Base-by-base conservation (phyloP, 331 rosid genomes). In the Rhamnella rubrinervis region DNA sequence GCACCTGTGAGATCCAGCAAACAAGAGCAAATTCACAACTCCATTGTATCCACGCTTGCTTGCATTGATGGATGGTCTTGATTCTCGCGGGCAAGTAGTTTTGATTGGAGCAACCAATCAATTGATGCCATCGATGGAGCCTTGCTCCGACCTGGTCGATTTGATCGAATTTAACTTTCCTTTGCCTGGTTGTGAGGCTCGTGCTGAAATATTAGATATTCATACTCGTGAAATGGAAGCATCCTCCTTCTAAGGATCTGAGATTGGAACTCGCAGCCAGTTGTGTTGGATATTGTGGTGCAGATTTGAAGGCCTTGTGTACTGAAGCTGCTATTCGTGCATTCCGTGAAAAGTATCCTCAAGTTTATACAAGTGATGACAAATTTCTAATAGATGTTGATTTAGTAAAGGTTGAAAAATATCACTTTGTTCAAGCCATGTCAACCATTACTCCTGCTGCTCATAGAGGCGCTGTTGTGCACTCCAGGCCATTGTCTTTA, bases 11-110 rank as follows among this genome's bases (percentile, higher is more conserved):
- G 98, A 73, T 95, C 98, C 67, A 95, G 98, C 84, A 95, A 95
- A 84, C 96, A 89, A 77, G 98, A 95, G 72, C 98, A 95, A 80
- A 95, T 95, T 80, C 98, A 95, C 78, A 95, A 95, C 83, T 95
- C 98, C 67, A 95, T 95, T 65, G 98, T 95, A 62, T 95, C 98
- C 65, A 95, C 98, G 41, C n/a, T 77, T 95, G 89, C 98, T 95
- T 87, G 98, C 98, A 71, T 72, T 95, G 87, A 95, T 95, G 98
- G 98, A 95, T 78, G 98, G 98, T 66, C 97, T 95, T 77, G 98
- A 95, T 78, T 95, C 98, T 77, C 97, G 98, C 52, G 98, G 98
- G 38, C 98, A 95, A 77, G 98, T 95, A 28, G 98, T 95, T 75
- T 89, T 95, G 68, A 95, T 95, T 60, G 98, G 98, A 77, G 98